These are phyloP conservation scores for Stachybotrys echinatus DNA, from an alignment of 2,329 filamentous ascomycete genomes.

Conservation along the genomic window DNA sequence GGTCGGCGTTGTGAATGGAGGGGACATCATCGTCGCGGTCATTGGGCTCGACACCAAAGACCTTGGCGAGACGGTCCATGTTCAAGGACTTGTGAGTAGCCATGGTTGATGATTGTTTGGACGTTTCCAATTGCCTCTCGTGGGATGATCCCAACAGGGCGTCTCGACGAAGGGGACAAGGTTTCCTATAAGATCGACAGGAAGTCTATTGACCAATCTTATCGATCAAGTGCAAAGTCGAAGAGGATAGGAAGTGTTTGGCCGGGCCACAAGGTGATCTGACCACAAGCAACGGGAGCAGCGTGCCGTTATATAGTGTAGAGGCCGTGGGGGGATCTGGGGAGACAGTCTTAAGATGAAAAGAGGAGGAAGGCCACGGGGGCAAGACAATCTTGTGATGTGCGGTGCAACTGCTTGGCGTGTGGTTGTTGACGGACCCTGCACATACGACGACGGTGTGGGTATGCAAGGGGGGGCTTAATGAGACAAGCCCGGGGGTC, in stretches of 20 bases:
- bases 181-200: no score
- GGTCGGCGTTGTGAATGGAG: conserved; percentile 28
- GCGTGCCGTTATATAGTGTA: background rate
- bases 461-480: background rate
- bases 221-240: background rate
- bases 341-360: no score
- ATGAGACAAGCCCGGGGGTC: background rate
- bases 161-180: background rate
- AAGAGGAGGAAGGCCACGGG: no score
- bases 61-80: conserved; percentile 22
- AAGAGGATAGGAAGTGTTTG: background rate
- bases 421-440: background rate
- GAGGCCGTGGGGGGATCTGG: background rate
- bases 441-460: background rate
- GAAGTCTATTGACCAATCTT: no score
- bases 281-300: background rate
- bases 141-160: background rate
- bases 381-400: no score
- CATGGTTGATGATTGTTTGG: conserved; percentile 2
- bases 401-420: background rate
- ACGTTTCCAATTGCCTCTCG: background rate
- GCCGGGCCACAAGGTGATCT: background rate
- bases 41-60: conserved; percentile 25
- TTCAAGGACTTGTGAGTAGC: conserved; percentile 7
- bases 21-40: conserved; percentile 25